Percentiles rank a stretch among this genome's conserved stretches.
Conservation (phyloP, 208 protist genomes). For the Plasmodiophora brassicae region DNA sequence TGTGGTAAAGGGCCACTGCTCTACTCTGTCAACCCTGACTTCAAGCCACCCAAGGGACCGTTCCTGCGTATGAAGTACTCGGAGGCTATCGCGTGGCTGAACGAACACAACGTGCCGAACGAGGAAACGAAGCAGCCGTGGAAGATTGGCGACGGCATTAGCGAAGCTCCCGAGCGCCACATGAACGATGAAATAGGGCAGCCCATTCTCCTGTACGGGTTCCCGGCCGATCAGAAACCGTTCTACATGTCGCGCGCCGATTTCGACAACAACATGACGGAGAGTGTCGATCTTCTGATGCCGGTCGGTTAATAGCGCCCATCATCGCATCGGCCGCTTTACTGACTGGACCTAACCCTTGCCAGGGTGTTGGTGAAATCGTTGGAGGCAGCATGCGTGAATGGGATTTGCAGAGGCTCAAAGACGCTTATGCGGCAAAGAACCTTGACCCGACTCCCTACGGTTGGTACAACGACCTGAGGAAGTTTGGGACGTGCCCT, state of each 20-base stretch:
- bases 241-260: constrained; percentile 93
- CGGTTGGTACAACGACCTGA: constrained; percentile 97
- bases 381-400: constrained; percentile 96
- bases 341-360: too few relatives aligned
- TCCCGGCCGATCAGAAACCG: constrained; percentile 92
- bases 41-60: constrained; percentile 73
- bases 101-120: constrained; percentile 85
- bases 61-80: constrained; percentile 88
- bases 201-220: constrained; percentile 92
- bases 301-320: too few relatives aligned
- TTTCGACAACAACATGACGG: constrained; percentile 47
- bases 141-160: constrained; percentile 92
- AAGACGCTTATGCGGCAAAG: constrained; percentile 81
- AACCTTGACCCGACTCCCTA: constrained; percentile 85
- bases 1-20: too few relatives aligned
- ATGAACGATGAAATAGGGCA: constrained; percentile 93
- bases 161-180: constrained; percentile 89
- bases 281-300: constrained; percentile 82
- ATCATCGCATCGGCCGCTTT: too few relatives aligned
- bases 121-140: constrained; percentile 66
- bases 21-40: neutral
- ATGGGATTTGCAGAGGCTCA: constrained; percentile 79
- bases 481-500: constrained; percentile 88
- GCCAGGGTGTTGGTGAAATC: constrained; percentile 96
- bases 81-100: constrained; percentile 91